Conservation (phyloP, 2,329 filamentous ascomycete species). For the Fusarium goolgardi region DNA sequence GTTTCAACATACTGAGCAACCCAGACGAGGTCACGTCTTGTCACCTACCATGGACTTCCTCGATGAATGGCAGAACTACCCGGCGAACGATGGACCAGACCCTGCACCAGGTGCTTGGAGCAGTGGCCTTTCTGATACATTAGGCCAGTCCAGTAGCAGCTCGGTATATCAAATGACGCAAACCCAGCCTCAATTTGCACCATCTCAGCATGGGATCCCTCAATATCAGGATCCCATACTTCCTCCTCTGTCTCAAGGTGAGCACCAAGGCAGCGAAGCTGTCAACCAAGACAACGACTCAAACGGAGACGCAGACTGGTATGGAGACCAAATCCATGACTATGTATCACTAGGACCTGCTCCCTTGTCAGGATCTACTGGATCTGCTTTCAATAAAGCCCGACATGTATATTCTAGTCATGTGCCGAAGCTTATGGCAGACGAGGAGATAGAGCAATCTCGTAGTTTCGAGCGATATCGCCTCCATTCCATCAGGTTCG, state of each 20-base stretch:
- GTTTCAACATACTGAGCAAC: not conserved
- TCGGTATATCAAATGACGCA: not conserved
- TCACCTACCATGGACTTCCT: slow-evolving; percentile 20
- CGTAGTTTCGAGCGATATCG: slow-evolving; percentile 46
- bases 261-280: not conserved
- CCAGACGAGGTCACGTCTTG: not conserved
- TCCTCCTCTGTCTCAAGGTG: not conserved
- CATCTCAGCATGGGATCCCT: not conserved
- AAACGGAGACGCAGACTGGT: not conserved
- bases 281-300: not conserved
- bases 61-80: slow-evolving; percentile 13
- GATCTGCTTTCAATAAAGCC: slow-evolving; percentile 38
- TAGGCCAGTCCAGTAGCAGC: not conserved
- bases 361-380: slow-evolving; percentile 29
- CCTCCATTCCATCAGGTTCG: slow-evolving; percentile 45
- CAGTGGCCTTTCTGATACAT: not conserved
- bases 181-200: not conserved
- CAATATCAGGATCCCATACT: not conserved
- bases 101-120: not conserved
- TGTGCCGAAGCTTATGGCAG: slow-evolving; percentile 22
- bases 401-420: not conserved
- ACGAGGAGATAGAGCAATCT: slow-evolving; percentile 31
- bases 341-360: not conserved
- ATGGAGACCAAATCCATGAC: not conserved
- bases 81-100: not conserved